Conservation (phyloP, 139 green algal species). For the Trebouxia sp. region DNA sequence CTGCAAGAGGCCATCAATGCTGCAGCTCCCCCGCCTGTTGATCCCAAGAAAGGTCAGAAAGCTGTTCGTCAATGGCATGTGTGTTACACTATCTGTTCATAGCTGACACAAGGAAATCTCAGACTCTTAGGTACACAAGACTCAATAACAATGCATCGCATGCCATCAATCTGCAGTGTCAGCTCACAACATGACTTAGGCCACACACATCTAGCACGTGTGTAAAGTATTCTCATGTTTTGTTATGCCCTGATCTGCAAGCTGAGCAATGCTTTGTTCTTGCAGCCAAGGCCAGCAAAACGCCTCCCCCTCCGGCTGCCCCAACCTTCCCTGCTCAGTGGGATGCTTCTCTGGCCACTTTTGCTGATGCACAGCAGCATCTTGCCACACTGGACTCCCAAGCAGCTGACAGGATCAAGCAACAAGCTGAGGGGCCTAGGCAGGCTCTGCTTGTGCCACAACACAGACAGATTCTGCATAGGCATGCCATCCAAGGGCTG, state of each 20-base stretch:
- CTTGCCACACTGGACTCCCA: not conserved
- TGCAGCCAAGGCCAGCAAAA: not conserved
- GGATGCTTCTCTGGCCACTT: slow-evolving; percentile 1
- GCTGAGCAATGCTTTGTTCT: not conserved
- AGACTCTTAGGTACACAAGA: too few species aligned
- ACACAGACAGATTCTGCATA: not conserved
- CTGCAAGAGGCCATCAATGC: not conserved
- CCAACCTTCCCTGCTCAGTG: slow-evolving; percentile 7
- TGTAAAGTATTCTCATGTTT: too few species aligned
- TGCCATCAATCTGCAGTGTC: not conserved
- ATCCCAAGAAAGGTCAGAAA: slow-evolving; percentile 1
- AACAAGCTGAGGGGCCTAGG: not conserved
- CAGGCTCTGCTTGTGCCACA: not conserved
- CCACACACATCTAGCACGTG: too few species aligned
- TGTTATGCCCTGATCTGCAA: too few species aligned
- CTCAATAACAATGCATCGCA: not conserved
- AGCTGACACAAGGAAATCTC: too few species aligned
- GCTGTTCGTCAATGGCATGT: not conserved
- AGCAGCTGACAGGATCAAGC: not conserved
- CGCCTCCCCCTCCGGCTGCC: not conserved
- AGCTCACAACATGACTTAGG: too few species aligned
- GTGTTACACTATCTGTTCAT: too few species aligned
- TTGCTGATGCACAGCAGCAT: not conserved
- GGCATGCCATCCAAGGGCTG: not conserved
- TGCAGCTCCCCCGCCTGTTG: not conserved